Conservation (phyloP, 257 asterid genomes). For the Ilex asprella region DNA sequence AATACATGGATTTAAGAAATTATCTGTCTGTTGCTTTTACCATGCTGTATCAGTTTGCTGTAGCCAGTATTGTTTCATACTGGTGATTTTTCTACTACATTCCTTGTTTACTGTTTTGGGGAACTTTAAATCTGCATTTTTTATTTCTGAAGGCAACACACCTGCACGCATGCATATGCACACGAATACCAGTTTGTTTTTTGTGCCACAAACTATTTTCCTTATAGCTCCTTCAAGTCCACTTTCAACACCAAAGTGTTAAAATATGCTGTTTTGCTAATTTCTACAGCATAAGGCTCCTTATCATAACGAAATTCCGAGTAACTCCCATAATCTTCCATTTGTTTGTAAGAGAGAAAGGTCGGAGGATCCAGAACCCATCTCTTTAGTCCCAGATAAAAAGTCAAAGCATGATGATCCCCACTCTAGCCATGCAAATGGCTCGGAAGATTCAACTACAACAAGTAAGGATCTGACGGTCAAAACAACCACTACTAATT, state of each 20-base stretch:
- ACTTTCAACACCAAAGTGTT: background rate
- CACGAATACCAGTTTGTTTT: background rate
- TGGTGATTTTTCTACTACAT: background rate
- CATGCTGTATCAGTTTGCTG: too few relatives aligned
- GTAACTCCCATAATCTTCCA: constrained; percentile 31
- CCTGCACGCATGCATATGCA: too few relatives aligned
- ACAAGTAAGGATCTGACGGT: constrained; percentile 68
- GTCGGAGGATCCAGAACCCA: constrained; percentile 58
- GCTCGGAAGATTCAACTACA: constrained; percentile 90
- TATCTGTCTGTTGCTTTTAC: too few relatives aligned
- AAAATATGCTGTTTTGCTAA: background rate
- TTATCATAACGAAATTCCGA: constrained; percentile 27
- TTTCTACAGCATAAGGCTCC: constrained; percentile 57
- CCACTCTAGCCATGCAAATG: constrained; percentile 78
- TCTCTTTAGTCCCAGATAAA: constrained; percentile 54
- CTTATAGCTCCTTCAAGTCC: background rate
- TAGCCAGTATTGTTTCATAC: too few relatives aligned
- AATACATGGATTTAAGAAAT: too few relatives aligned
- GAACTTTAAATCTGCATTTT: background rate
- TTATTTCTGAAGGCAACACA: background rate
- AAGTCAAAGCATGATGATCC: constrained; percentile 68
- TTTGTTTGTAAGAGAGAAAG: constrained; percentile 82
- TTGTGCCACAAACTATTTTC: background rate
- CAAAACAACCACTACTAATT: constrained; percentile 54
- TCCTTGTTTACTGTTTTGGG: background rate